Evolutionary conservation across 106 monocot genomes (phyloP).

Genomic region (Dendrobium nobile): DNA sequence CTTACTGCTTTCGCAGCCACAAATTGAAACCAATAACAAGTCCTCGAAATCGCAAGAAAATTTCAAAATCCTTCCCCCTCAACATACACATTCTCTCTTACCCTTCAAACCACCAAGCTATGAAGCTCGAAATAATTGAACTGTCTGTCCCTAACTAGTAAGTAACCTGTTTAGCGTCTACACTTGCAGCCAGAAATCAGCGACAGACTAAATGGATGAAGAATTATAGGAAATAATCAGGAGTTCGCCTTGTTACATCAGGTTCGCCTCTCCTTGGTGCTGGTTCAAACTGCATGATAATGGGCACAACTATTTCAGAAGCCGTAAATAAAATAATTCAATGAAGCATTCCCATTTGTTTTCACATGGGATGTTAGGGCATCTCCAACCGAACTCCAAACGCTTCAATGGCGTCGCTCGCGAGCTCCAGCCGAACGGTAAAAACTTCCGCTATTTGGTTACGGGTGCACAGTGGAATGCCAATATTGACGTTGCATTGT

Average conservation of each 20-base stretch:
- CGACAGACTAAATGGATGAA: not conserved
- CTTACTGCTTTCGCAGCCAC: not conserved
- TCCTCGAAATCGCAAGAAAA: not conserved
- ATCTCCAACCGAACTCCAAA: too few relatives aligned
- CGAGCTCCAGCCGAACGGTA: too few relatives aligned
- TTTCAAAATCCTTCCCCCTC: not conserved
- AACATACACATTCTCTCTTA: not conserved
- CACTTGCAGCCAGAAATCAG: not conserved
- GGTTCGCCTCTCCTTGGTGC: constrained; percentile 94
- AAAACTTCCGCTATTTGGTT: too few relatives aligned
- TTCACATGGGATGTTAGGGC: not conserved
- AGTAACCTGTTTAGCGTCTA: not conserved
- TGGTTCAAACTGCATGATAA: constrained; percentile 67
- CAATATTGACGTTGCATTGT: too few relatives aligned
- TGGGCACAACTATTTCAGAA: not conserved
- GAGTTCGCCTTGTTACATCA: constrained; percentile 88
- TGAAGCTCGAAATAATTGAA: not conserved
- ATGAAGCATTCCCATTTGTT: not conserved
- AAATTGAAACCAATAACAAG: not conserved
- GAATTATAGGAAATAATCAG: constrained; percentile 79
- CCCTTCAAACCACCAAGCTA: constrained; percentile 3
- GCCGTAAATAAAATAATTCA: not conserved
- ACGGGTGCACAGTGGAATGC: too few relatives aligned
- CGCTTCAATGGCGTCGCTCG: too few relatives aligned
- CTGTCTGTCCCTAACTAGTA: not conserved